Evolutionary conservation across 1,284 basidiomycete species (phyloP), one percentile per base, ranked within the genome.

Genomic region (Waitea zeae): DNA sequence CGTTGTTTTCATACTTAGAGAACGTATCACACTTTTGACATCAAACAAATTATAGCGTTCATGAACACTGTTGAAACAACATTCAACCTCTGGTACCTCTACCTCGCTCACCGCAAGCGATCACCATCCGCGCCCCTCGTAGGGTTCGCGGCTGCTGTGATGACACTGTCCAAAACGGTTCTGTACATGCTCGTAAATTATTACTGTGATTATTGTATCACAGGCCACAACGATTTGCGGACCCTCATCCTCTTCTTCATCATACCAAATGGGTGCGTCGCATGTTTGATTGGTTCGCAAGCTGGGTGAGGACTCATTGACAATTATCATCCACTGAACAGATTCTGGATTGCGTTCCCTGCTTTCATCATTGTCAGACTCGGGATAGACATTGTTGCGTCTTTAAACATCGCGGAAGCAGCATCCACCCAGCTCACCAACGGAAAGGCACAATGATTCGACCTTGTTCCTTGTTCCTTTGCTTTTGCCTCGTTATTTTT

Each of bases 131-230:
- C 83, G 0, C 67, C 82, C 0, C 46, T 93, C 26, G 49, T 90
- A 33, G 90, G 84, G 0, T 79, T 92, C 46, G 59, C 68, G 9
- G 62, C 70, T 0, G 73, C 67, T 1, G 51, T 67, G 9, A 78
- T 89, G 75, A 93, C 88, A 0, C 56, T 87, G 17, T 70, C 72
- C 39, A 92, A 92, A 61, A 93, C 88, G 1, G 51, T 73, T 3
- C 62, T 92, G n/a, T 93, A 90, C 53, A 14, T 7, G 9, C 49
- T 64, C 5, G 75, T 84, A 48, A 83, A 88, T 52, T 75, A 74
- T 48, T 82, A 61, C 46, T 82, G 79, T 49, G 61, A 61, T 14
- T 65, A 59, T 17, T 88, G 84, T 49, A 63, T 70, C 17, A 59
- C 76, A 12, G 82, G 82, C 3, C 88, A 92, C 50, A 92, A 92